Base-by-base conservation (phyloP, 1,284 basidiomycete species). In the Naganishia liquefaciens region DNA sequence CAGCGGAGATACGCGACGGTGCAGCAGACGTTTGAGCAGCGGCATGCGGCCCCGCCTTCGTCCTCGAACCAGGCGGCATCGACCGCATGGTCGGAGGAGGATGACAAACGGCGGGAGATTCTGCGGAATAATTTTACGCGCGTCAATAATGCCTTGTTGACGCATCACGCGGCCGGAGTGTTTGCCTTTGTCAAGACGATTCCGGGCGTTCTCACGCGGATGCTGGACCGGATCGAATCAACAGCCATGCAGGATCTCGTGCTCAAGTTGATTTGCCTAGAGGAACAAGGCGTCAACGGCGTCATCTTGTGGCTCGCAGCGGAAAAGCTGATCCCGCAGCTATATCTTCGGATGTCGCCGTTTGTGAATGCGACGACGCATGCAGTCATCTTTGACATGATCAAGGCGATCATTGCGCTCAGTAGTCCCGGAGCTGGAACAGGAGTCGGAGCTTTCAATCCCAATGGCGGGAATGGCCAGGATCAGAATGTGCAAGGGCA, bases 361-460 rank as follows among this genome's bases (percentile, higher is more conserved):
- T 77, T 84, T 11, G 82, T 91, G 67, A 85, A 87, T 11, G 82
- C 86, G 21, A 88, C 93, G 68, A 86, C 90, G 65, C 95, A 99
- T 78, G 84, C 86, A 30, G 88, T 93, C 54, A 91, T 93, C 37
- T 85, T 93, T 1, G 96, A 99, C 68, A 84, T 98, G 57, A 86
- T 99, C 74, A 96, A 96, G 78, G 89, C 89, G 62, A 93, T 98
- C 70, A 93, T 99, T 70, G 90, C 93, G 27, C 89, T 98, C 81
- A 91, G 93, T 21, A 90, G 93, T 1, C 92, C 93, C 3, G 89
- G 92, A 15, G 33, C 44, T 5, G 46, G 37, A 5, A 25, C 54
- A 9, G 47, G 21, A 13, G 52, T 25, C 23, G 53, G 53, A 1
- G 71, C 79, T 43, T 72, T 80, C 74, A 77, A 77, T 68, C 78